Evolutionary conservation across 208 protist genomes (phyloP).

Genomic region (Crithidia bombi): DNA sequence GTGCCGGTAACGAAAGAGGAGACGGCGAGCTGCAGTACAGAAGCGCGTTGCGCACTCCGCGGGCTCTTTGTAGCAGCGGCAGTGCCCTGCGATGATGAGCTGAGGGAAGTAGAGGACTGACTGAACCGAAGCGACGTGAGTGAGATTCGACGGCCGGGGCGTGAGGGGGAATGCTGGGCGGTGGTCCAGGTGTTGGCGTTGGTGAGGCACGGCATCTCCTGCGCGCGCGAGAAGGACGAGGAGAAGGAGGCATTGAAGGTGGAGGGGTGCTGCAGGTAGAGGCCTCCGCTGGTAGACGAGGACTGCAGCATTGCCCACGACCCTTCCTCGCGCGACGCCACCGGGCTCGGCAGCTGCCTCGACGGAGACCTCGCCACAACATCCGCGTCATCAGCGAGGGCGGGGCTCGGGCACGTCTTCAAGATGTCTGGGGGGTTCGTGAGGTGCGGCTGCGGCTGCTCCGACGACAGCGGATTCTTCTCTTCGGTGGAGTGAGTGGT

Average conservation of each 20-base stretch:
- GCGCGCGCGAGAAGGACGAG: neutral
- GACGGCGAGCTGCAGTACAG: neutral
- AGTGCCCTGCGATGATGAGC: too few relatives aligned
- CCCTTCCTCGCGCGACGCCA: neutral
- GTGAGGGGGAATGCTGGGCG: neutral
- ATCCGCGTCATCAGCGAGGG: neutral
- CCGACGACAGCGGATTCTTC: neutral
- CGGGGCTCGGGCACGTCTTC: neutral
- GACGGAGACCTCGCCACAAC: neutral
- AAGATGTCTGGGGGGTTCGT: neutral
- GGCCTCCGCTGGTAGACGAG: neutral
- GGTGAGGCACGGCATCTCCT: neutral
- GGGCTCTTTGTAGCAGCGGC: too few relatives aligned
- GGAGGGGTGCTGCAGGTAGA: neutral
- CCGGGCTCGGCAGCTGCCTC: neutral
- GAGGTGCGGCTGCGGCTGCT: neutral
- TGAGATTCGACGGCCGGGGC: neutral
- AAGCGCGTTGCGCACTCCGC: neutral
- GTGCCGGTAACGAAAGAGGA: neutral
- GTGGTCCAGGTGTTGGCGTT: neutral
- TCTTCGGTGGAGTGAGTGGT: neutral
- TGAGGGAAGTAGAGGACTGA: slow-evolving; percentile 1
- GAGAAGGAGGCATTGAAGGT: neutral
- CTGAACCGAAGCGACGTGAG: neutral
- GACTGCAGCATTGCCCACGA: neutral